phyloP scores from a whole-genome alignment of 108 stramenopile species.

The Discostella stelligeroides region DNA sequence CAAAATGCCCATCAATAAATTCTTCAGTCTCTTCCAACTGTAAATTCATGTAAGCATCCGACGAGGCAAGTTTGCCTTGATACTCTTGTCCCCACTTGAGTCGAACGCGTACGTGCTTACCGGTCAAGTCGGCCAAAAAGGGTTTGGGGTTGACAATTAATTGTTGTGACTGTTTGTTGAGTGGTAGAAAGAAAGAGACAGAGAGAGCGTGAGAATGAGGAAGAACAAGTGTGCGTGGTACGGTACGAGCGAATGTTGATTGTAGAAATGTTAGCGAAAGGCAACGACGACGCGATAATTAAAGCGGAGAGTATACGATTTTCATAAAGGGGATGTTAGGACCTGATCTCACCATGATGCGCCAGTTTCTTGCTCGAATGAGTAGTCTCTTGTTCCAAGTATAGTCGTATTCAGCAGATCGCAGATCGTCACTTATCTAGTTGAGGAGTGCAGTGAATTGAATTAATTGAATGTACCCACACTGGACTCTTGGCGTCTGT shows the following conservation, averaged over 20 bases:
- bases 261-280: not conserved
- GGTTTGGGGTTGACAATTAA: constrained; percentile 98
- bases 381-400: too few species aligned
- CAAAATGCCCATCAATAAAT: constrained; percentile 93
- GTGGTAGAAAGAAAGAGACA: not conserved
- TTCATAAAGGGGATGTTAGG: too few species aligned
- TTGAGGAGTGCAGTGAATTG: too few species aligned
- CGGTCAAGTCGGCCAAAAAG: constrained; percentile 93
- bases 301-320: not conserved
- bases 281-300: not conserved
- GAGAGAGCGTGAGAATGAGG: not conserved
- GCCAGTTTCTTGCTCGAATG: too few species aligned
- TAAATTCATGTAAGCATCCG: constrained; percentile 99
- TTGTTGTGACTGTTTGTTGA: constrained; percentile 54
- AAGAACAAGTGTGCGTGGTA: not conserved
- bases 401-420: too few species aligned
- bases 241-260: not conserved
- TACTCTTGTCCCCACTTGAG: constrained; percentile 99
- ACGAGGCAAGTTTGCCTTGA: constrained; percentile 87
- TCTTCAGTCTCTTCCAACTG: constrained; percentile 92
- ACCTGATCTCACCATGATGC: too few species aligned
- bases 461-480: too few species aligned
- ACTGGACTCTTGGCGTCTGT: too few species aligned
- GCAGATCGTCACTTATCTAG: too few species aligned
- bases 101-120: constrained; percentile 92